Percentiles rank a stretch among this genome's conserved stretches.
phyloP scores from a whole-genome alignment of 2,329 filamentous ascomycete genomes.

The Sclerotinia borealis region DNA sequence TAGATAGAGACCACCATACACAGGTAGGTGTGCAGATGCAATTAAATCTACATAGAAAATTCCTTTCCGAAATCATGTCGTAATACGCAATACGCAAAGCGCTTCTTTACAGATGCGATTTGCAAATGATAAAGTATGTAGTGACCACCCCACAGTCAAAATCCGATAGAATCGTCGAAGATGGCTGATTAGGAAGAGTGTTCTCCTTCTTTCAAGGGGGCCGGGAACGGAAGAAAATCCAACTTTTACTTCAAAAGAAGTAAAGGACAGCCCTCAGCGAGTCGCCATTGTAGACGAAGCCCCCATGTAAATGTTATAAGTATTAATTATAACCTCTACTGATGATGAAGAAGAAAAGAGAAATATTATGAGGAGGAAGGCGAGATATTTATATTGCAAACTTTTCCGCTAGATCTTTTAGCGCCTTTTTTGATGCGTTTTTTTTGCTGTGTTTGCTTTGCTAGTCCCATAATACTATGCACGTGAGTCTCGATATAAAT shows the following conservation, averaged over 20 bases:
- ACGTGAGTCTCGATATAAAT: no score
- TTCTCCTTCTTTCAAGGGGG: constrained; percentile 35
- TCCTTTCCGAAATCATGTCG: background rate
- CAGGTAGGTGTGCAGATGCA: background rate
- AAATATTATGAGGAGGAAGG: background rate
- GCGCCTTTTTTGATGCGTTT: background rate
- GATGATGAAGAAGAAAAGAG: constrained; percentile 30
- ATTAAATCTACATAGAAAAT: background rate
- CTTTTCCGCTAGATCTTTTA: constrained; percentile 9
- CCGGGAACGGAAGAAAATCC: constrained; percentile 40
- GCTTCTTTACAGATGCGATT: background rate
- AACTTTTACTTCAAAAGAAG: constrained; percentile 23
- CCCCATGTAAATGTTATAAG: constrained; percentile 34
- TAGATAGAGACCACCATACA: background rate
- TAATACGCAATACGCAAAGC: no score
- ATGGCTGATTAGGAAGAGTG: constrained; percentile 40
- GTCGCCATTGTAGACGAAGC: constrained; percentile 37
- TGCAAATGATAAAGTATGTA: constrained; percentile 29
- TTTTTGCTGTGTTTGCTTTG: constrained; percentile 2
- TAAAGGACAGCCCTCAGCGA: constrained; percentile 37
- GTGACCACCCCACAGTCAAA: constrained; percentile 40
- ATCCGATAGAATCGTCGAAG: constrained; percentile 33
- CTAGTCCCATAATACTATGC: no score
- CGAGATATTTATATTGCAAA: constrained; percentile 16
- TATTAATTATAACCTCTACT: constrained; percentile 36